These are phyloP conservation scores for Kodamaea fukazawae DNA, from an alignment of 805 yeast species.

Conservation along the genomic window DNA sequence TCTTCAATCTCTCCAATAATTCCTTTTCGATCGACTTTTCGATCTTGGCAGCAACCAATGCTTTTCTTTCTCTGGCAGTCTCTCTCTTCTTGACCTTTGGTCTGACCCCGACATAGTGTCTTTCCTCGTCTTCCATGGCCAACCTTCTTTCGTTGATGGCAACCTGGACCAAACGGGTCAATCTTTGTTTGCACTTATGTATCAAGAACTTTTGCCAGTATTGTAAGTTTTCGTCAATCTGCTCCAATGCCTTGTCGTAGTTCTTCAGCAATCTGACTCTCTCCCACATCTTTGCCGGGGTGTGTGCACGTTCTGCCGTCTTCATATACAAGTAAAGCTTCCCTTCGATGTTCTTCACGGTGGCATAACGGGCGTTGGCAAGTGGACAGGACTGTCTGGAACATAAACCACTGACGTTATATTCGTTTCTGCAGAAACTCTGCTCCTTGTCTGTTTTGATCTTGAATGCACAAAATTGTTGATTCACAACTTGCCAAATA, in stretches of 20 bases:
- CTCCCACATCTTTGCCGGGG: conserved; percentile 94
- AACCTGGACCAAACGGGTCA: conserved; percentile 91
- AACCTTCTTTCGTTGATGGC: conserved; percentile 92
- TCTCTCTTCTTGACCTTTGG: conserved; percentile 96
- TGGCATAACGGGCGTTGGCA: conserved; percentile 90
- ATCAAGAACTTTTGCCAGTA: conserved; percentile 92
- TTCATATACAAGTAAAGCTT: conserved; percentile 86
- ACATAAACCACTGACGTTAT: conserved; percentile 93
- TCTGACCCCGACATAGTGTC: conserved; percentile 88
- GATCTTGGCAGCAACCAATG: conserved; percentile 92
- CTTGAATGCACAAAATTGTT: conserved; percentile 93
- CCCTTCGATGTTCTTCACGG: conserved; percentile 79
- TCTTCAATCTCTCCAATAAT: conserved; percentile 87
- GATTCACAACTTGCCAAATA: conserved; percentile 96
- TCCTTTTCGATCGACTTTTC: conserved; percentile 97
- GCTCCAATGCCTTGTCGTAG: conserved; percentile 82
- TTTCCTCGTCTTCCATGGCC: conserved; percentile 86
- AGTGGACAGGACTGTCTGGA: conserved; percentile 92
- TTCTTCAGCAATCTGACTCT: conserved; percentile 86
- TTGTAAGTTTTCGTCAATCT: conserved; percentile 79
- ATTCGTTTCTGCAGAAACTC: conserved; percentile 92
- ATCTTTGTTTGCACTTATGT: conserved; percentile 94
- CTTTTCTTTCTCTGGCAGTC: conserved; percentile 91
- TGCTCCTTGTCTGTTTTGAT: conserved; percentile 85
- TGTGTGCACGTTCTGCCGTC: conserved; percentile 96